phyloP scores from a whole-genome alignment of 495 filamentous ascomycete genomes.

The Acidiella bohemica region DNA sequence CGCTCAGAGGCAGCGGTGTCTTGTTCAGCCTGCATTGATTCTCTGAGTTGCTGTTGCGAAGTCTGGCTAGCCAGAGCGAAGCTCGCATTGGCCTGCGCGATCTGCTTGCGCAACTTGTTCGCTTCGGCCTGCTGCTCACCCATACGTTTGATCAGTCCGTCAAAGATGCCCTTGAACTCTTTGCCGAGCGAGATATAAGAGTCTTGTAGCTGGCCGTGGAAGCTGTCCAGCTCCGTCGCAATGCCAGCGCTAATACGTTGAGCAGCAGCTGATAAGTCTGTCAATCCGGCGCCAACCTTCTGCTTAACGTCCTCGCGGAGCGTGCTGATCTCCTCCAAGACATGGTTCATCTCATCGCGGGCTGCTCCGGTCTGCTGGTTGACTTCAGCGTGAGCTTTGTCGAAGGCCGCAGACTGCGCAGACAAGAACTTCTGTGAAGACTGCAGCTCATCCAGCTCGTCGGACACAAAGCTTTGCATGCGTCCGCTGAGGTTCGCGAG shows the following conservation, averaged over 20 bases:
- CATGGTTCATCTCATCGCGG: slow-evolving; percentile 76
- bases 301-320: slow-evolving; percentile 76
- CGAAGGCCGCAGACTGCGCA: slow-evolving; percentile 50
- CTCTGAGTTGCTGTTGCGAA: slow-evolving; percentile 53
- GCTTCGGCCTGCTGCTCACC: slow-evolving; percentile 68
- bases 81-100: slow-evolving; percentile 51
- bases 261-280: slow-evolving; percentile 70
- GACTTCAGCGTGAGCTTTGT: slow-evolving; percentile 50
- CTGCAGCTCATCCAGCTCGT: slow-evolving; percentile 54
- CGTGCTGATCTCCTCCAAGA: slow-evolving; percentile 82
- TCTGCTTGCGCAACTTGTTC: slow-evolving; percentile 51
- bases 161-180: slow-evolving; percentile 77
- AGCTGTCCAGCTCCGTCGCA: slow-evolving; percentile 68
- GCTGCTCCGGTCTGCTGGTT: slow-evolving; percentile 53
- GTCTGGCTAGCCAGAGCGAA: slow-evolving; percentile 52
- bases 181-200: slow-evolving; percentile 84
- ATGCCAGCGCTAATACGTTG: slow-evolving; percentile 81
- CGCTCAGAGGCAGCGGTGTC: slow-evolving; percentile 61
- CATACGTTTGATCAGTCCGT: slow-evolving; percentile 58
- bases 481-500: slow-evolving; percentile 51
- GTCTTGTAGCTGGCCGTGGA: slow-evolving; percentile 67
- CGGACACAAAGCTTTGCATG: slow-evolving; percentile 58
- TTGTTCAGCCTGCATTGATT: slow-evolving; percentile 62
- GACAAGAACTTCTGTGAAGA: slow-evolving; percentile 54
- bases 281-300: slow-evolving; percentile 72